Conservation (phyloP, 306 rosid species). For the Alnus rubra region DNA sequence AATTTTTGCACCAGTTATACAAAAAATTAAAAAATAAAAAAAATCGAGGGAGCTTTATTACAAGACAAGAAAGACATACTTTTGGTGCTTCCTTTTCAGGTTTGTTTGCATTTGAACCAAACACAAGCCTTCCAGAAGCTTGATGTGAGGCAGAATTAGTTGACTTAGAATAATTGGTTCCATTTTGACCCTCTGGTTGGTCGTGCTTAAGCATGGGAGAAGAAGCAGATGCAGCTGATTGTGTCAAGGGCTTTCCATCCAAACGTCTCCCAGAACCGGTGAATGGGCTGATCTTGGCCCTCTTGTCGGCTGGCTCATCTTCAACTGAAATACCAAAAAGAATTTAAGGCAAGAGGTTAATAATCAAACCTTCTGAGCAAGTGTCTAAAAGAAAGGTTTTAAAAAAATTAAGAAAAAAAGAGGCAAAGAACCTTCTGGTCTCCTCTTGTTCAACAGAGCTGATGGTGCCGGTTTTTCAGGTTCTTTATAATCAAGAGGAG, state of each 20-base stretch:
- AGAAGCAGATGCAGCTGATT: conserved; percentile 32
- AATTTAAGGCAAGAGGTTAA: neutral
- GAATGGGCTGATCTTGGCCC: conserved; percentile 40
- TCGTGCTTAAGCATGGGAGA: conserved; percentile 33
- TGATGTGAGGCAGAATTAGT: conserved; percentile 19
- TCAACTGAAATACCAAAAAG: conserved; percentile 35
- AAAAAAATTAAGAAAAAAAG: neutral
- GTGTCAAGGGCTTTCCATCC: conserved; percentile 45
- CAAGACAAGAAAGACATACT: conserved; percentile 22
- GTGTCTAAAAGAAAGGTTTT: neutral
- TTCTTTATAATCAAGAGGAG: conserved; percentile 56
- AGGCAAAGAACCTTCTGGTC: conserved; percentile 30
- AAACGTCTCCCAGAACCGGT: conserved; percentile 50
- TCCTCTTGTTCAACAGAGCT: conserved; percentile 26
- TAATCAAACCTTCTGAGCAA: neutral
- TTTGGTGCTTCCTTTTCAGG: conserved; percentile 32
- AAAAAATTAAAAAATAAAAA: neutral
- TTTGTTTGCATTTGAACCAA: conserved; percentile 40
- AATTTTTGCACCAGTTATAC: neutral
- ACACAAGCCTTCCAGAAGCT: conserved; percentile 52
- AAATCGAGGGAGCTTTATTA: neutral
- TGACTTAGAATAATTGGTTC: conserved; percentile 31
- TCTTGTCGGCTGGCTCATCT: conserved; percentile 40
- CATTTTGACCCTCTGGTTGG: conserved; percentile 22
- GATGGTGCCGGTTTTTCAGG: conserved; percentile 37